Conservation (phyloP, 2,329 filamentous ascomycete species). For the Sporothrix brasiliensis region DNA sequence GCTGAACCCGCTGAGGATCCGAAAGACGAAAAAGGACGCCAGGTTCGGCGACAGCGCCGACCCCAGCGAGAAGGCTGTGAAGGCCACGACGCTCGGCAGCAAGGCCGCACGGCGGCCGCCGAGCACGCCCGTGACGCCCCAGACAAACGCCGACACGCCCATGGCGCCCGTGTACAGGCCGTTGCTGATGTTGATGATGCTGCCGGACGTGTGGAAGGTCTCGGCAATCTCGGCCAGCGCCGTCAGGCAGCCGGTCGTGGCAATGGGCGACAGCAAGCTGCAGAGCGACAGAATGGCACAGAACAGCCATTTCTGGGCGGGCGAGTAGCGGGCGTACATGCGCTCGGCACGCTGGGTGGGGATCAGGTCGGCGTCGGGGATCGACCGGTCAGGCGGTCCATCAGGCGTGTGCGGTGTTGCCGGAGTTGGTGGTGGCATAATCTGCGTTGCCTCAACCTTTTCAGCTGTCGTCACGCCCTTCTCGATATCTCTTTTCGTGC, state of each 20-base stretch:
- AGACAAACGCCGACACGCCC: slow-evolving; percentile 29
- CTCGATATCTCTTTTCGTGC: slow-evolving; percentile 2
- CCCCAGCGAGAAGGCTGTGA: slow-evolving; percentile 67
- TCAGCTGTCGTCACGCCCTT: background rate
- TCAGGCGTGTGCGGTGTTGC: background rate
- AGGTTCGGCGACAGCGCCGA: slow-evolving; percentile 68
- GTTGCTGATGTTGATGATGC: slow-evolving; percentile 29
- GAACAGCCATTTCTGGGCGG: slow-evolving; percentile 17
- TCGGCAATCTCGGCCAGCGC: slow-evolving; percentile 25
- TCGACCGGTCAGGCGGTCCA: background rate
- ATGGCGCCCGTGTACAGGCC: slow-evolving; percentile 31
- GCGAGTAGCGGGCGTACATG: slow-evolving; percentile 29
- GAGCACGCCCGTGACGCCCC: slow-evolving; percentile 26
- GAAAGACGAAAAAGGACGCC: slow-evolving; percentile 66
- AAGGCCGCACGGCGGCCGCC: slow-evolving; percentile 28
- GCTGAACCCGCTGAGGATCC: slow-evolving; percentile 69
- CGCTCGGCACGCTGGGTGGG: slow-evolving; percentile 25
- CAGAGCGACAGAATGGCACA: slow-evolving; percentile 11
- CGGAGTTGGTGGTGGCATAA: background rate
- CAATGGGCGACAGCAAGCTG: slow-evolving; percentile 26
- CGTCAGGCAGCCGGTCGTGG: slow-evolving; percentile 27
- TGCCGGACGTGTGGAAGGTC: slow-evolving; percentile 26
- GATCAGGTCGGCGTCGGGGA: slow-evolving; percentile 12
- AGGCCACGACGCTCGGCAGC: slow-evolving; percentile 41
- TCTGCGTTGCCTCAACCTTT: background rate